Evolutionary conservation across 129 eudicot species (phyloP), one percentile per base, ranked within the genome.

Genomic region (Chrysanthemum seticuspe): DNA sequence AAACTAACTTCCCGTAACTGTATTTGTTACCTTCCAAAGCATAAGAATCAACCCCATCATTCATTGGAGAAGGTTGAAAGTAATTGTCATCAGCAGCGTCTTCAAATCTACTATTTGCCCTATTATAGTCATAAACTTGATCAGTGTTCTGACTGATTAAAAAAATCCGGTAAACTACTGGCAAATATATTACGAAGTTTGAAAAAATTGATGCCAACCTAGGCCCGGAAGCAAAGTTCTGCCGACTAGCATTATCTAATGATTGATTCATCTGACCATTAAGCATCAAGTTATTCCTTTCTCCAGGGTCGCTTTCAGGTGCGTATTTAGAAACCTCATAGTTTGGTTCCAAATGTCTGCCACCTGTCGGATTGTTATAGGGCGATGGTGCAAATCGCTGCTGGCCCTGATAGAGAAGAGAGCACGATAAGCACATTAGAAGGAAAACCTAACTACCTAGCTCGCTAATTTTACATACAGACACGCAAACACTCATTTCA

Each of bases 21-120:
- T 21, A 14, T 12, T 6, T 23, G 50, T 84, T 87, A 88, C 95
- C 95, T 80, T 85, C 90, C 54, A 80, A 50, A 70, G 67, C 70
- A 70, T 80, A 85, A 76, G 88, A 83, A 78, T 71, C 84, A 78
- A 59, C 72, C 40, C 67, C 76, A 67, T 85, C 76, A 68, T 73
- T 76, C 70, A 76, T 57, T 13, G 67, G 65, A 21, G 84, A 88
- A 40, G 83, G 78, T 70, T 78, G 83, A 44, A 79, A 80, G 64
- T 67, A 84, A 21, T 75, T 78, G 13, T 78, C 83, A 19, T 48
- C 77, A 19, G 68, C 29, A 13, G 48, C 71, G 5, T 82, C 89
- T 64, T 86, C 88, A 31, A 74, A 80, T 80, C 69, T 78, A 76
- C 57, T 64, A 70, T 71, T 67, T 51, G 56, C 62, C 62, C 85